Conservation (phyloP, 495 filamentous ascomycete species). For the Staphylotrichum longicolle region DNA sequence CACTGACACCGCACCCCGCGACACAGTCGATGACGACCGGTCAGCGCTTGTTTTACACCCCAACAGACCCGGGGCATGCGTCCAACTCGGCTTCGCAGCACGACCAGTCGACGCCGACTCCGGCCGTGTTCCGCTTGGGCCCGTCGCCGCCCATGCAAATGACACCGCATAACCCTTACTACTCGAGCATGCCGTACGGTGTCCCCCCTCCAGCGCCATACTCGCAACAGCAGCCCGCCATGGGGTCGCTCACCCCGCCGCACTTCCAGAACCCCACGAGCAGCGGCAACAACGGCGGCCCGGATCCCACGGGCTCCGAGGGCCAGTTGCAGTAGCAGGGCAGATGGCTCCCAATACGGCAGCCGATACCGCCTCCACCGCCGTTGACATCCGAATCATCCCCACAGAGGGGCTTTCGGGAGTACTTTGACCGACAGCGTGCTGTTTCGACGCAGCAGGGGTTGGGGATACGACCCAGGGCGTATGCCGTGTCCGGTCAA, state of each 20-base stretch:
- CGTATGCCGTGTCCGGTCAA: no score
- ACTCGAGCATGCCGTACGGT: not conserved
- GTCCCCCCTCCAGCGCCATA: not conserved
- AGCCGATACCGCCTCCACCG: not conserved
- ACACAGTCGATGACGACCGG: conserved; percentile 22
- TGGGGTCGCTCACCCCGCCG: conserved; percentile 2
- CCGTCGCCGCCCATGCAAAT: not conserved
- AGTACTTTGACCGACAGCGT: no score
- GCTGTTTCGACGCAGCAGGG: no score
- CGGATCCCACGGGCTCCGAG: conserved; percentile 2
- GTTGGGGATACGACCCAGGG: no score
- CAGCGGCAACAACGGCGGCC: conserved; percentile 6
- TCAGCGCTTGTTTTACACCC: conserved; percentile 4
- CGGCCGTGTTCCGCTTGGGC: not conserved
- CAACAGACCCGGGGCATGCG: not conserved
- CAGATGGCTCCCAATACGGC: not conserved
- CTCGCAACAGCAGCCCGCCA: conserved; percentile 22
- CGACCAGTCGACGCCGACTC: not conserved
- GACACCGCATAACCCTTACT: not conserved
- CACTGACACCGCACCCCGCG: conserved; percentile 23
- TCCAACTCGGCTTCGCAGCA: not conserved
- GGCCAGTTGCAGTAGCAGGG: conserved; percentile 22
- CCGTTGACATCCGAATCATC: not conserved
- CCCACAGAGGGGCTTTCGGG: no score
- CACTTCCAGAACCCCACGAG: conserved; percentile 2